These are phyloP conservation scores for Emericellopsis terricola DNA, from an alignment of 495 filamentous ascomycete species.

Conservation along the genomic window DNA sequence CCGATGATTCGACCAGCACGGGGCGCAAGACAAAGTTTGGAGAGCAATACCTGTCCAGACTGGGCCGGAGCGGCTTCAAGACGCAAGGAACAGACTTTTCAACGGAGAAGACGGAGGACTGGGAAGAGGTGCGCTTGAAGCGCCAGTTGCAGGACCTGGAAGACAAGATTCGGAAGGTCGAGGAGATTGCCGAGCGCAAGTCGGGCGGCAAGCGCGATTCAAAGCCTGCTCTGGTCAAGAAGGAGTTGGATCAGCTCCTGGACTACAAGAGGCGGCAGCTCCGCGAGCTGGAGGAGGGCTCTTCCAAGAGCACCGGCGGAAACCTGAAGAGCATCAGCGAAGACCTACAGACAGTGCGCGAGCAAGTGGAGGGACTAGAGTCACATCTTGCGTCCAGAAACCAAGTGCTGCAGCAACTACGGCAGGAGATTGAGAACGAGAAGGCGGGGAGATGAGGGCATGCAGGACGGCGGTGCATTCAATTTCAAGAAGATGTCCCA, in stretches of 20 bases:
- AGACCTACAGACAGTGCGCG: conserved; percentile 56
- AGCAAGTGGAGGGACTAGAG: conserved; percentile 56
- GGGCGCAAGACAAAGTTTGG: conserved; percentile 91
- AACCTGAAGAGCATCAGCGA: conserved; percentile 43
- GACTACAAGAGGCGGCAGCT: conserved; percentile 57
- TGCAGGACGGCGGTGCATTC: no score
- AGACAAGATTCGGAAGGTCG: conserved; percentile 59
- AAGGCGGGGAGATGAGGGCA: conserved; percentile 25
- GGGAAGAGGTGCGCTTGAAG: conserved; percentile 92
- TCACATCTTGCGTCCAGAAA: conserved; percentile 40
- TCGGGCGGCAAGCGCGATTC: conserved; percentile 40
- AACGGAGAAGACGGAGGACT: conserved; percentile 58
- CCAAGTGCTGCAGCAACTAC: conserved; percentile 38
- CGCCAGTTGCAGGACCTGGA: conserved; percentile 82
- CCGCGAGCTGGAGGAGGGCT: conserved; percentile 58
- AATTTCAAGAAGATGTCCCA: no score
- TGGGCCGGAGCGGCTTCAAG: conserved; percentile 66
- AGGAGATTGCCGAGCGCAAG: conserved; percentile 40
- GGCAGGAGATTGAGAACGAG: conserved; percentile 46
- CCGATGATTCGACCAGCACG: conserved; percentile 57
- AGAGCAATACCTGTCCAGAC: conserved; percentile 80
- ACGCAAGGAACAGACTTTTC: conserved; percentile 71
- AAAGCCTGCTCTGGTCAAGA: conserved; percentile 72
- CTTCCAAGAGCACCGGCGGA: conserved; percentile 38
- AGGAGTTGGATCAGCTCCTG: conserved; percentile 79